Evolutionary conservation across 2,329 filamentous ascomycete species (phyloP).

Genomic region (Aspergillus thermomutatus): DNA sequence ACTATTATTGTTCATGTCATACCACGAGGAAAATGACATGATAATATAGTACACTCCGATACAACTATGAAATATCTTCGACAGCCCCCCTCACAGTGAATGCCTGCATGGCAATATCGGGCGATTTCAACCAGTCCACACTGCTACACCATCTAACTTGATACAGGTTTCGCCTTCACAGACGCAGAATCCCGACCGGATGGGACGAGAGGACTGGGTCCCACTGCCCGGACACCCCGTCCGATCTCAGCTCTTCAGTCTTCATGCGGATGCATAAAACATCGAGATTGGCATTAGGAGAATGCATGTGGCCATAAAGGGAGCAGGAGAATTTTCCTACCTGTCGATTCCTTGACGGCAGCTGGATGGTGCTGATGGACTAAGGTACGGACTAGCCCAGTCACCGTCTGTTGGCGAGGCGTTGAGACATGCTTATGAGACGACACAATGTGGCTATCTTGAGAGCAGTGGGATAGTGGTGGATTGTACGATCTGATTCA

Average conservation of each 20-base stretch:
- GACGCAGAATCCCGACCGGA: slow-evolving; percentile 23
- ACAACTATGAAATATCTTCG: background rate
- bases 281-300: slow-evolving; percentile 13
- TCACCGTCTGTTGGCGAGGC: background rate
- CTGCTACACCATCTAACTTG: background rate
- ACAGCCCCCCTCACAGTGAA: background rate
- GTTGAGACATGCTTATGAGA: background rate
- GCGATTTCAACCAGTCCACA: slow-evolving; percentile 7
- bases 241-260: slow-evolving; percentile 21
- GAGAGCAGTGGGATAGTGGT: too few species aligned
- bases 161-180: slow-evolving; percentile 7
- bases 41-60: background rate
- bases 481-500: too few species aligned
- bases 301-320: slow-evolving; percentile 24
- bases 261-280: slow-evolving; percentile 1
- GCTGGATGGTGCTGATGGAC: background rate
- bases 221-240: slow-evolving; percentile 20
- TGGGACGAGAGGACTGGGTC: slow-evolving; percentile 14
- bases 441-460: too few species aligned
- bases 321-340: slow-evolving; percentile 5
- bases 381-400: background rate
- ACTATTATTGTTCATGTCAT: background rate
- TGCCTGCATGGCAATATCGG: slow-evolving; percentile 11
- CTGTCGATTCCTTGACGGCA: background rate
- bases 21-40: background rate